Evolutionary conservation across 176 grass and related monocot genomes (phyloP).

Genomic region (Triticum monococcum): DNA sequence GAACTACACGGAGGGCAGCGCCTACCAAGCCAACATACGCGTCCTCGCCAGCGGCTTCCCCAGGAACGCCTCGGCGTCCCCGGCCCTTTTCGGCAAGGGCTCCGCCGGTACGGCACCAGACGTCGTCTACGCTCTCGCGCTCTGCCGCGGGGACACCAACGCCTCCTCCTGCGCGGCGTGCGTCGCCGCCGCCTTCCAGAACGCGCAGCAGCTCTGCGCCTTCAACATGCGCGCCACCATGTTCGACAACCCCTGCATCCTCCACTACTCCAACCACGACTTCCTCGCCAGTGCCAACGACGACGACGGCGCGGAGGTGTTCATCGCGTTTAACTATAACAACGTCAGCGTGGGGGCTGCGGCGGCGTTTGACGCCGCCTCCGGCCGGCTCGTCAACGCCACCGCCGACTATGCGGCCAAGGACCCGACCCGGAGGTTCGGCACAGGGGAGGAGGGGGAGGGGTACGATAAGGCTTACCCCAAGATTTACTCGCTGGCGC

Average conservation of each 20-base stretch:
- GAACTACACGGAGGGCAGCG: slow-evolving; percentile 23
- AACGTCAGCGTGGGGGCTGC: too few species aligned
- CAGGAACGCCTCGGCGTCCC: not conserved
- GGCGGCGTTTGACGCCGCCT: too few species aligned
- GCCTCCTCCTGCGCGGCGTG: not conserved
- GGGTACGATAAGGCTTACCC: too few species aligned
- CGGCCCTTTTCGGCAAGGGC: not conserved
- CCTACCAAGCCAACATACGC: slow-evolving; percentile 38
- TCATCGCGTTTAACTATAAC: too few species aligned
- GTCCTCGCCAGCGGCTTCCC: slow-evolving; percentile 7
- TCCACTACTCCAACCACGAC: too few species aligned
- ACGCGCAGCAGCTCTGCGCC: not conserved
- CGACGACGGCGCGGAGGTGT: too few species aligned
- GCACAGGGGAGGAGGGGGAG: too few species aligned
- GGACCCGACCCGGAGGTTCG: too few species aligned
- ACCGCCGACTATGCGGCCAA: too few species aligned
- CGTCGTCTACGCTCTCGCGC: slow-evolving; percentile 7
- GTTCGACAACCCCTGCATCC: slow-evolving; percentile 19
- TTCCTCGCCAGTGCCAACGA: too few species aligned
- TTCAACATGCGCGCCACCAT: not conserved
- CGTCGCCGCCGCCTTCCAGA: not conserved
- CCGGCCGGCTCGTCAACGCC: too few species aligned
- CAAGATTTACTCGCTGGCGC: too few species aligned
- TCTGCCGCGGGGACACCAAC: slow-evolving; percentile 44
- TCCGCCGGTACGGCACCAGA: not conserved